Evolutionary conservation across 2,329 filamentous ascomycete species (phyloP).

Genomic region (Diaporthe citri): DNA sequence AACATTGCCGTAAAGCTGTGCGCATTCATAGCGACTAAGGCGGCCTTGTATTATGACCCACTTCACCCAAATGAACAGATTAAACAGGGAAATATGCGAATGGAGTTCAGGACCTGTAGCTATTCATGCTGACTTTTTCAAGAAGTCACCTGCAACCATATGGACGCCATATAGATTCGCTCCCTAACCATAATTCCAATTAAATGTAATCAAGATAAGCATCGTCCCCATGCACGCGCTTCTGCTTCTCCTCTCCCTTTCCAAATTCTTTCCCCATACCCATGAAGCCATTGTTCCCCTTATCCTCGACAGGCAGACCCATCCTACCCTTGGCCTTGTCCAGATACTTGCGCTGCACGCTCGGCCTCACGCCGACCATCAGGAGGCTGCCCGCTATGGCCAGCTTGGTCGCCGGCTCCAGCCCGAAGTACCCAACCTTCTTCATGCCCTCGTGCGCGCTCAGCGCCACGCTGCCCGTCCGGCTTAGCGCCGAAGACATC

Average conservation of each 20-base stretch:
- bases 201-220: not conserved
- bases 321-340: conserved; percentile 30
- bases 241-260: not conserved
- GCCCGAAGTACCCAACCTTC: conserved; percentile 26
- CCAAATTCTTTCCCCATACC: not conserved
- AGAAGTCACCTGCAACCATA: not conserved
- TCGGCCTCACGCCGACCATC: conserved; percentile 15
- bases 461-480: not conserved
- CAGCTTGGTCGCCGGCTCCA: conserved; percentile 24
- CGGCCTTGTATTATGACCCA: not conserved
- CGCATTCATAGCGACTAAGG: not conserved
- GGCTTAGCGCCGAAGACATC: not conserved
- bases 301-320: conserved; percentile 9
- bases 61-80: not conserved
- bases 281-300: not conserved
- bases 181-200: not conserved
- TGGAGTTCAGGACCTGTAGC: not conserved
- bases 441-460: conserved; percentile 32
- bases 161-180: not conserved
- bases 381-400: conserved; percentile 13
- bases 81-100: not conserved
- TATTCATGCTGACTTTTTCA: not conserved
- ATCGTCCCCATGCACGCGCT: not conserved
- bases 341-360: conserved; percentile 27
- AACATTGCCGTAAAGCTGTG: not conserved